Base-by-base conservation (phyloP, 2,329 filamentous ascomycete species). In the Coniochaeta sp. region DNA sequence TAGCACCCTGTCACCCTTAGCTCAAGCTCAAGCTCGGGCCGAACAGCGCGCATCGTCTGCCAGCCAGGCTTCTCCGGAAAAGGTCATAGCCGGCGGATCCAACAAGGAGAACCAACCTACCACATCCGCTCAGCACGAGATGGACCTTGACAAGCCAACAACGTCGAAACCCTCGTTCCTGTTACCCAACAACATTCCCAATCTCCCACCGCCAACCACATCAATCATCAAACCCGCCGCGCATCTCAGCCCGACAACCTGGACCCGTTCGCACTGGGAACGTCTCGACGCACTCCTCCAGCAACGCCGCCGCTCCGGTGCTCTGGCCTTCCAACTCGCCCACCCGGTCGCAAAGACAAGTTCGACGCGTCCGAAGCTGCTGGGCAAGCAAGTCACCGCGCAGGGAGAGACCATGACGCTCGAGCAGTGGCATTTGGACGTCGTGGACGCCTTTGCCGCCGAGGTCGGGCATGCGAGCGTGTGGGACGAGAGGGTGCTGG, bases 371-470 rank as follows among this genome's bases (percentile, higher is more conserved):
- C 66, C 14, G 57, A 69, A 59, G 36, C 74, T 81, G 34, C 71
- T 83, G 2, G 81, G 81, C 60, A 81, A 79, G 67, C 74, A 73
- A 28, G 77, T 85, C 60, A 68, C 69, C 26, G 76, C 78, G 31
- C 76, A 79, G 38, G 79, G 76, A 54, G 73, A 77, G 67, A 69
- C 71, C 5, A 73, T 86, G 72, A 63, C 72, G 24, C 72, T 86
- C 19, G 77, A 84, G 69, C 68, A 73, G 60, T 85, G 82, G 82
- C 83, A 86, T 62, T 69, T 85, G 19, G 82, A 86, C 61, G 76
- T 84, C 59, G 76, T 85, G 26, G 79, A 84, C 61, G 82, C 78
- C 3, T 86, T 85, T 65, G 72, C 71, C 60, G 67, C 67, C 14
- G 73, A 79, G 61, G 17, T 57, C 34, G 54, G 50, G 38, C 38